These are phyloP conservation scores for Cenchrus purpureus DNA, from an alignment of 176 grass and related monocot species.

Conservation along the genomic window DNA sequence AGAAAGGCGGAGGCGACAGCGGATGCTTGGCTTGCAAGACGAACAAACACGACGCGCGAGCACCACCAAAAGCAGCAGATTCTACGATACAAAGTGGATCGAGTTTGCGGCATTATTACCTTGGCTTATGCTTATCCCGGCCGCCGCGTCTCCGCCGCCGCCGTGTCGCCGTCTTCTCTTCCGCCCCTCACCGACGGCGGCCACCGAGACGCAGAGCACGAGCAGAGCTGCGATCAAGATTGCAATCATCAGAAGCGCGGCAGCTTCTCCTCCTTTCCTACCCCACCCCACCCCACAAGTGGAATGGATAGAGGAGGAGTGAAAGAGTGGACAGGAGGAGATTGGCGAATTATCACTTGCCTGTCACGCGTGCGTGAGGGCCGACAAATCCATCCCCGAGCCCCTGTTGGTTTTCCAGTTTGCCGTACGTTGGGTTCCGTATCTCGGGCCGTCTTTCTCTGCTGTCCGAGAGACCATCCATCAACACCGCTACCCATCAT, in stretches of 20 bases:
- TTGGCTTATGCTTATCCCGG: not conserved
- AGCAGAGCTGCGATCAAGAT: constrained; percentile 44
- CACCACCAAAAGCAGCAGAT: not conserved
- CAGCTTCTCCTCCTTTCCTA: not conserved
- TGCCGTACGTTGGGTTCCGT: not conserved
- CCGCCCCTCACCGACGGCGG: constrained; percentile 35
- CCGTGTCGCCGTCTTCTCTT: not conserved
- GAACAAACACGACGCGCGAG: not conserved
- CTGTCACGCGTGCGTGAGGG: constrained; percentile 10
- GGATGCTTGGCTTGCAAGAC: constrained; percentile 65
- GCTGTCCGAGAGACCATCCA: not conserved
- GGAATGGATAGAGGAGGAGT: not conserved
- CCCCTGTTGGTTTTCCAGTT: not conserved
- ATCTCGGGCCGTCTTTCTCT: not conserved
- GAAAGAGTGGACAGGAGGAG: not conserved
- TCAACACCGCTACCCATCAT: not conserved
- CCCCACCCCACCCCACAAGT: not conserved
- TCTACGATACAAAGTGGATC: not conserved
- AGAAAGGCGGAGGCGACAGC: constrained; percentile 1
- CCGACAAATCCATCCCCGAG: constrained; percentile 48
- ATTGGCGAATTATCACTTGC: constrained; percentile 29
- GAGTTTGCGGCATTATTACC: not conserved
- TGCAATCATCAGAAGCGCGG: constrained; percentile 41
- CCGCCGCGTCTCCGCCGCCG: not conserved
- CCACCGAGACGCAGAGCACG: constrained; percentile 2